Percentiles rank a stretch among this genome's conserved stretches.
Conservation (phyloP, 257 asterid species). For the Oldenlandia corymbosa region DNA sequence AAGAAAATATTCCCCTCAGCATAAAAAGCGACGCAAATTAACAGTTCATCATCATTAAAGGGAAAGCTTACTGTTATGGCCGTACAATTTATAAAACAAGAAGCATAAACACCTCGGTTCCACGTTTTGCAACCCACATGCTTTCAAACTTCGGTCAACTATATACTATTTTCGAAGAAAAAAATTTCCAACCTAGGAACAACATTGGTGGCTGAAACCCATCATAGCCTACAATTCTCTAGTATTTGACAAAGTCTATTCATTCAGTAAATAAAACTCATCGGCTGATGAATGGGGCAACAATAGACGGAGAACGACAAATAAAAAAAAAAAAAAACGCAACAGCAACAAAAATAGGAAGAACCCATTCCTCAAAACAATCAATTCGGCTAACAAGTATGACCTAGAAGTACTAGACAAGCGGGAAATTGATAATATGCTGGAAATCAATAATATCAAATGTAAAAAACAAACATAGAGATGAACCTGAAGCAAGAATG, state of each 20-base stretch:
- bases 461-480: not conserved
- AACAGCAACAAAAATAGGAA: no score
- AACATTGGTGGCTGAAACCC: no score
- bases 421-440: no score
- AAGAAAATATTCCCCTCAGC: not conserved
- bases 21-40: not conserved
- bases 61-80: not conserved
- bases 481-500: constrained; percentile 36
- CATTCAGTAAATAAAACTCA: not conserved
- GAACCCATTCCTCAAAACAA: no score
- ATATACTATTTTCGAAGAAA: no score
- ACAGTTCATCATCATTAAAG: not conserved
- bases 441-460: no score
- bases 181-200: no score
- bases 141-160: no score
- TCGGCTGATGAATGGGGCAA: not conserved
- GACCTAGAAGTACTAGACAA: no score
- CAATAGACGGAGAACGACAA: not conserved
- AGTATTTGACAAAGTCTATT: no score
- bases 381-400: not conserved
- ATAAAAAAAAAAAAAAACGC: not conserved
- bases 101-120: not conserved
- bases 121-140: no score
- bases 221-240: not conserved
- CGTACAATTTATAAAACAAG: not conserved